Evolutionary conservation across 1,284 basidiomycete species (phyloP).

Genomic region (Pseudomicrostroma phylloplanum): DNA sequence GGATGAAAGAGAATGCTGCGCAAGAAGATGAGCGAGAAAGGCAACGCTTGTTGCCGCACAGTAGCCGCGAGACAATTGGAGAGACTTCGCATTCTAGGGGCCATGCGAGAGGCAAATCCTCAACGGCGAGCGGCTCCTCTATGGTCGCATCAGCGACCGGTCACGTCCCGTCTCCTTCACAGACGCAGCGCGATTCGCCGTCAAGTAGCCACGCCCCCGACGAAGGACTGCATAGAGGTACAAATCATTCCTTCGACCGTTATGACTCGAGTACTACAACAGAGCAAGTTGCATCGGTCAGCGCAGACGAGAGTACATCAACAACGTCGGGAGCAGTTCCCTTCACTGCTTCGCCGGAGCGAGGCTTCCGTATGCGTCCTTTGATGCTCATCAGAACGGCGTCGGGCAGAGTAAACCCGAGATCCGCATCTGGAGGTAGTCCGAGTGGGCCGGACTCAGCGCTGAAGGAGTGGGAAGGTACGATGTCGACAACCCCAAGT

Average conservation of each 20-base stretch:
- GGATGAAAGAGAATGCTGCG: conserved; percentile 23
- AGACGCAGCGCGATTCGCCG: too few species aligned
- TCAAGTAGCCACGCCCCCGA: too few species aligned
- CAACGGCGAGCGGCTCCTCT: neutral
- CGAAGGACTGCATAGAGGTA: neutral
- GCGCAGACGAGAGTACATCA: too few species aligned
- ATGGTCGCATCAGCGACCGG: neutral
- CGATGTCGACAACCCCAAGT: neutral
- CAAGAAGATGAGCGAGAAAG: neutral
- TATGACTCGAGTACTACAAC: too few species aligned
- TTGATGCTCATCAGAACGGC: neutral
- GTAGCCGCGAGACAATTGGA: neutral
- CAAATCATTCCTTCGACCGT: neutral
- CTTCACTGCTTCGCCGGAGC: conserved; percentile 1
- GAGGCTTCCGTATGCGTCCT: conserved; percentile 1
- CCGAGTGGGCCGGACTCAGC: neutral
- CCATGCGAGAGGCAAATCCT: neutral
- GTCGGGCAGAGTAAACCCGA: neutral
- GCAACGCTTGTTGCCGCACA: neutral
- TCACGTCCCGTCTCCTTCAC: too few species aligned
- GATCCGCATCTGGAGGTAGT: neutral
- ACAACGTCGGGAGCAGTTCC: too few species aligned
- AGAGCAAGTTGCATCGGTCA: too few species aligned
- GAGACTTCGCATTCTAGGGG: neutral
- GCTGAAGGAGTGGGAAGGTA: neutral